phyloP scores from a whole-genome alignment of 2,329 filamentous ascomycete genomes.

The Colletotrichum zoysiae region DNA sequence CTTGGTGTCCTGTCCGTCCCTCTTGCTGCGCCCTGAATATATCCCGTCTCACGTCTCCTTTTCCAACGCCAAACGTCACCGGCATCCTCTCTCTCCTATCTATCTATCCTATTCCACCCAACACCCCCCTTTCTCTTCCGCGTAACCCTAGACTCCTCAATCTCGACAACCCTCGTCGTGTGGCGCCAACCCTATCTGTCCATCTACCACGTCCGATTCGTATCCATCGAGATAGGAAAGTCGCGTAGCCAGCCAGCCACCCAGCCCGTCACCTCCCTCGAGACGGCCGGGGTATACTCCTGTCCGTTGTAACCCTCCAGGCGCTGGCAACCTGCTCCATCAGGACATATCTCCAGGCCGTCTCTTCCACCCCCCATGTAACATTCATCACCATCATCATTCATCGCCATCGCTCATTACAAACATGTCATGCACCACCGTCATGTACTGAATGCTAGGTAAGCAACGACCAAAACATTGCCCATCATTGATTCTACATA shows the following conservation, averaged over 20 bases:
- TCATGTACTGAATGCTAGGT: not conserved
- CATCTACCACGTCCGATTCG: no score
- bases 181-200: not conserved
- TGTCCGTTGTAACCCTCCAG: not conserved
- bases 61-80: not conserved
- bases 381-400: no score
- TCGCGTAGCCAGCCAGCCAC: not conserved
- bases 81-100: not conserved
- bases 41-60: not conserved
- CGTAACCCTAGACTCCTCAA: not conserved
- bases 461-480: slow-evolving; percentile 21
- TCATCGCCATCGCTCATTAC: not conserved
- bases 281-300: not conserved
- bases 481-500: slow-evolving; percentile 39
- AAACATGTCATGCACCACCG: no score
- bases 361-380: not conserved
- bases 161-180: not conserved
- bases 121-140: not conserved
- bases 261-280: not conserved
- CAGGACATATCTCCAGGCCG: slow-evolving; percentile 13
- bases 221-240: slow-evolving; percentile 3
- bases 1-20: no score
- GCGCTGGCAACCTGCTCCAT: slow-evolving; percentile 19
- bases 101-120: no score
- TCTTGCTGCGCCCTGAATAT: not conserved